Base-by-base conservation (phyloP, 768 basidiomycete genomes). In the Lactifluus pinguis region DNA sequence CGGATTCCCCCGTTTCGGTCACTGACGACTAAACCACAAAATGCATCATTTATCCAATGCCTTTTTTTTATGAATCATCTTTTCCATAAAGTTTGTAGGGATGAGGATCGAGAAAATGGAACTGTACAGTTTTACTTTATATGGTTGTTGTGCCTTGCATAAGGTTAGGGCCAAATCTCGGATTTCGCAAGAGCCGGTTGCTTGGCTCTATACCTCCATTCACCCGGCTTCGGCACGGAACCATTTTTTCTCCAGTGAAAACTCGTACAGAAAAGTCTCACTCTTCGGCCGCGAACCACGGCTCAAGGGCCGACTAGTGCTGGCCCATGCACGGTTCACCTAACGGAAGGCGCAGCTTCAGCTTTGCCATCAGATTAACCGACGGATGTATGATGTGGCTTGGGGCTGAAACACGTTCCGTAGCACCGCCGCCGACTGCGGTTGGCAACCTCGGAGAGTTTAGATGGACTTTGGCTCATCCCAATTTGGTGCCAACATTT, bases 221-320 rank as follows among this genome's bases (percentile, higher is more conserved):
- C 42, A 45, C 54, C 56, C 55, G 55, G 55, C 60, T 61, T 61
- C 60, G 55, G 60, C 60, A 52, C 60, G 60, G 60, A 61, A 52
- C 32, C 54, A 11, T 11, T 32, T 34, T 32, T 47, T 56, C 48
- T 13, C 5, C 34, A 2, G 14, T 39, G 41, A 41, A 41, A 1
- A 42, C 11, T 5, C 41, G 17, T 42, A 42, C 15, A 17, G 41
- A 42, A 42, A 42, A 15, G 11, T 25, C 14, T 15, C 41, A 17
- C 17, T 17, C 49, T 15, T 49, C 19, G 36, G 7, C 45, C 59
- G 52, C 58, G 25, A 49, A 44, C 59, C 59, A 44, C 59, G 53
- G 38, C 58, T 44, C 30, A 30, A 8, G 13, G 25, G 25, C 25
- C 25, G 25, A 25, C 25, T 2, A 25, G 25, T 25, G 25, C 25